A percentile compares a stretch with the other conserved stretches of the same genome.
Conservation (phyloP, 139 green algal genomes). For the Chlamydomonas incerta region DNA sequence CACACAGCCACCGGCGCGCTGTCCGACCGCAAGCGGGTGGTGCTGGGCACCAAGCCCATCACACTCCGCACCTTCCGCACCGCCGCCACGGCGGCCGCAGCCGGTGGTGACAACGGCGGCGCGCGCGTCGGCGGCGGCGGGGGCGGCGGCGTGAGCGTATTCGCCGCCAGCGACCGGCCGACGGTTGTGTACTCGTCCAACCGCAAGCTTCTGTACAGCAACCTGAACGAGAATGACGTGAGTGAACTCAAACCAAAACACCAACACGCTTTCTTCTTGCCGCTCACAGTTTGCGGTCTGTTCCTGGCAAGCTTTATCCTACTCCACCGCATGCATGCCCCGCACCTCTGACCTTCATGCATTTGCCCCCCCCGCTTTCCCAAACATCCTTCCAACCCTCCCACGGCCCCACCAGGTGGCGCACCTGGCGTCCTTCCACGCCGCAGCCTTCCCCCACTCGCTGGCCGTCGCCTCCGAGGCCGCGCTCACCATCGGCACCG, state of each 20-base stretch:
- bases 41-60: conserved; percentile 94
- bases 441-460: conserved; percentile 78
- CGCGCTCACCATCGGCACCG: conserved; percentile 87
- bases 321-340: too few species aligned
- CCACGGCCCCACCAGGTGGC: too few species aligned
- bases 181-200: conserved; percentile 94
- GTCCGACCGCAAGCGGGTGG: conserved; percentile 83
- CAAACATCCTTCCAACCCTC: too few species aligned
- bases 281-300: not conserved
- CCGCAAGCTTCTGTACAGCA: conserved; percentile 96
- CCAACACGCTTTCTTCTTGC: too few species aligned
- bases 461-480: conserved; percentile 86
- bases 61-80: conserved; percentile 66
- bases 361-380: too few species aligned
- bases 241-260: too few species aligned
- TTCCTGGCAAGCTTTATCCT: too few species aligned
- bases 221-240: conserved; percentile 96
- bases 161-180: conserved; percentile 95
- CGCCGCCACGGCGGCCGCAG: not conserved
- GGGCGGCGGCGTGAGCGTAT: conserved; percentile 70
- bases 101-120: too few species aligned
- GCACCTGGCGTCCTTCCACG: conserved; percentile 86
- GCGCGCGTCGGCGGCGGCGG: not conserved
- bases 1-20: conserved; percentile 46
- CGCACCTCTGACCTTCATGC: too few species aligned